Percentiles rank a stretch among this genome's conserved stretches.
phyloP scores from a whole-genome alignment of 805 yeast species.

The Nakazawaea wyomingensis region DNA sequence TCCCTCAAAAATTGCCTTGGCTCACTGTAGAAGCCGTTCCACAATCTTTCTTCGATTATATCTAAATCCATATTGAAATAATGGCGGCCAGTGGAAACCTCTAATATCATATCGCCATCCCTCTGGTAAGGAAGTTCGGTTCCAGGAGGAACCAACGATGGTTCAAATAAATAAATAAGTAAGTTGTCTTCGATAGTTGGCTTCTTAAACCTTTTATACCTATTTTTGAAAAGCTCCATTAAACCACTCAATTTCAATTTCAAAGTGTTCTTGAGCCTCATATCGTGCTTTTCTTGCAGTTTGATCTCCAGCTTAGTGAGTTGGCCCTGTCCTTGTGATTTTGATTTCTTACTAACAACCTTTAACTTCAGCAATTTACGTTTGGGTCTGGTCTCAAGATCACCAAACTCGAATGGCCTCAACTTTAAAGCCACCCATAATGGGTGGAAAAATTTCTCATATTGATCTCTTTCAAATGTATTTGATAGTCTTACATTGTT shows the following conservation, averaged over 20 bases:
- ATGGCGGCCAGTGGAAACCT: constrained; percentile 63
- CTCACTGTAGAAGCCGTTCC: constrained; percentile 95
- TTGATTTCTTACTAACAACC: constrained; percentile 16
- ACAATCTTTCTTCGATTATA: constrained; percentile 85
- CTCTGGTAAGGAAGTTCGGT: constrained; percentile 39
- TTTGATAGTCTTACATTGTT: constrained; percentile 38
- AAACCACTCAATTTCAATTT: constrained; percentile 82
- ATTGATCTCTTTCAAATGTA: constrained; percentile 41
- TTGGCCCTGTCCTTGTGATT: constrained; percentile 10
- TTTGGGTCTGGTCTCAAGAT: constrained; percentile 50
- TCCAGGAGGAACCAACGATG: constrained; percentile 31
- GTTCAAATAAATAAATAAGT: constrained; percentile 74
- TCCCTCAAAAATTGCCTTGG: constrained; percentile 88
- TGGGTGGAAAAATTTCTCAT: constrained; percentile 50
- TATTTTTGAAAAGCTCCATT: constrained; percentile 81
- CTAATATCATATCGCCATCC: constrained; percentile 74
- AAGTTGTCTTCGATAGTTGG: constrained; percentile 80
- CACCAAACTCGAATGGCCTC: constrained; percentile 70
- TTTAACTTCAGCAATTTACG: constrained; percentile 38
- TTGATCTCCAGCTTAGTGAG: constrained; percentile 40
- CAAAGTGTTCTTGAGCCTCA: constrained; percentile 75
- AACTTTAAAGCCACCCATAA: constrained; percentile 51
- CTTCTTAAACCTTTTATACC: constrained; percentile 86
- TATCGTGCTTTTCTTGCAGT: constrained; percentile 59
- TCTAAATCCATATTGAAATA: constrained; percentile 90